Conservation (phyloP, 169 alveolate species). For the Plasmodium billcollinsi region DNA sequence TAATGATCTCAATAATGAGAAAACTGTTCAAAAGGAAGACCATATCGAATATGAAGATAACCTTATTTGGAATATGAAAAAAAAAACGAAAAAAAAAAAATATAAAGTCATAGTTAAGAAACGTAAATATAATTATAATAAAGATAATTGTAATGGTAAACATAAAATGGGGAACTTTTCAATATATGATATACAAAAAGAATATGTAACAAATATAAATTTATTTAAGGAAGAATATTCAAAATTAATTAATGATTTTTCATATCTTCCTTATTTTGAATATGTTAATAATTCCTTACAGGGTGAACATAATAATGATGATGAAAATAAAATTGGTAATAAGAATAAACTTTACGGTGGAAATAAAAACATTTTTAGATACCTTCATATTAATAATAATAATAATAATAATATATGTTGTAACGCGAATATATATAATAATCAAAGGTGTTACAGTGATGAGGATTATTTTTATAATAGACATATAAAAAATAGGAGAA, state of each 20-base stretch:
- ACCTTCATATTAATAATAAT: too few relatives aligned
- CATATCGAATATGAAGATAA: neutral
- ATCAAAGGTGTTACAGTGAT: conserved; percentile 19
- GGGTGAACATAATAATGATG: neutral
- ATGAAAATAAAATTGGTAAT: neutral
- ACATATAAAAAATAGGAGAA: neutral
- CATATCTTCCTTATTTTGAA: neutral
- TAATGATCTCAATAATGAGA: neutral
- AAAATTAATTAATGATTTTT: conserved; percentile 12
- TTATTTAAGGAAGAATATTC: conserved; percentile 25
- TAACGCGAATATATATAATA: neutral
- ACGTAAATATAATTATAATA: neutral
- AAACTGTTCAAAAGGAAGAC: neutral
- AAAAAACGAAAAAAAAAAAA: conserved; percentile 5
- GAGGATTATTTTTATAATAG: conserved; percentile 17
- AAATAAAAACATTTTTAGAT: neutral
- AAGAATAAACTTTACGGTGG: neutral
- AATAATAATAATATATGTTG: too few relatives aligned
- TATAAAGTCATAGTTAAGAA: neutral
- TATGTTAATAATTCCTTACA: neutral
- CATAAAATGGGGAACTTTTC: neutral
- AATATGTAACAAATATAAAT: neutral
- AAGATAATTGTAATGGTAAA: neutral
- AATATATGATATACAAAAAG: conserved; percentile 6
- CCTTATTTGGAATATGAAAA: neutral